phyloP scores from a whole-genome alignment of 352 stramenopile genomes.

The Pelagophyceae sp. region DNA sequence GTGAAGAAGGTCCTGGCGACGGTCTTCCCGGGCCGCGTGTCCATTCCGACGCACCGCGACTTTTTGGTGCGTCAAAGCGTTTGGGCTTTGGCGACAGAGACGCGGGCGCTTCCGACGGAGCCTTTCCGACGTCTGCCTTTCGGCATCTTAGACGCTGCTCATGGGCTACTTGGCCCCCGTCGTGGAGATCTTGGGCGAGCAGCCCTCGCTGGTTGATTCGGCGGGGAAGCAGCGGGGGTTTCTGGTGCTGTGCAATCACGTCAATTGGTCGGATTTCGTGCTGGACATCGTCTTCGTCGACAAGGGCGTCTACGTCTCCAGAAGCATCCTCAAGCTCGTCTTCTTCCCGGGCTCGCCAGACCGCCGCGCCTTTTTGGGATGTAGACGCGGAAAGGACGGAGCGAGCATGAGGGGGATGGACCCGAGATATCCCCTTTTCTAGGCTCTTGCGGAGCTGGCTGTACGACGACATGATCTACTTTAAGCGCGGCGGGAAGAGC shows the following conservation, averaged over 20 bases:
- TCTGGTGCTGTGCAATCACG: slow-evolving; percentile 16
- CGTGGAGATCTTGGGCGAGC: not conserved
- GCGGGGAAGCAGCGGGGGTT: not conserved
- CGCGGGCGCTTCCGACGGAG: no score
- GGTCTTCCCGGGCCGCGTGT: not conserved
- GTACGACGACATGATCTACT: slow-evolving; percentile 10
- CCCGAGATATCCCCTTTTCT: no score
- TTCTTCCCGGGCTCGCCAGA: slow-evolving; percentile 8
- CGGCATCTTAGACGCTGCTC: not conserved
- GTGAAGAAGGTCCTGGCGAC: not conserved
- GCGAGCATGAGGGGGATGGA: no score
- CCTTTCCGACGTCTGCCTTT: not conserved
- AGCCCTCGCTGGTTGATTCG: not conserved
- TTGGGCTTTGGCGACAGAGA: no score
- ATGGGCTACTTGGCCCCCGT: not conserved
- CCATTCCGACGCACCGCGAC: not conserved
- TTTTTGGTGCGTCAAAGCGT: no score
- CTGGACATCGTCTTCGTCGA: slow-evolving; percentile 3
- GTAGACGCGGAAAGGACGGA: no score
- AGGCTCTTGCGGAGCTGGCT: not conserved
- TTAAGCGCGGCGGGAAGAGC: not conserved
- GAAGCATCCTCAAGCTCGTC: not conserved
- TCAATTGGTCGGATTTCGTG: slow-evolving; percentile 18
- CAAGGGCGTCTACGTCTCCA: not conserved
- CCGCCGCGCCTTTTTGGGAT: no score